Evolutionary conservation across 305 asterid species (phyloP), one percentile per base, ranked within the genome.

Genomic region (Rubia balearica): DNA sequence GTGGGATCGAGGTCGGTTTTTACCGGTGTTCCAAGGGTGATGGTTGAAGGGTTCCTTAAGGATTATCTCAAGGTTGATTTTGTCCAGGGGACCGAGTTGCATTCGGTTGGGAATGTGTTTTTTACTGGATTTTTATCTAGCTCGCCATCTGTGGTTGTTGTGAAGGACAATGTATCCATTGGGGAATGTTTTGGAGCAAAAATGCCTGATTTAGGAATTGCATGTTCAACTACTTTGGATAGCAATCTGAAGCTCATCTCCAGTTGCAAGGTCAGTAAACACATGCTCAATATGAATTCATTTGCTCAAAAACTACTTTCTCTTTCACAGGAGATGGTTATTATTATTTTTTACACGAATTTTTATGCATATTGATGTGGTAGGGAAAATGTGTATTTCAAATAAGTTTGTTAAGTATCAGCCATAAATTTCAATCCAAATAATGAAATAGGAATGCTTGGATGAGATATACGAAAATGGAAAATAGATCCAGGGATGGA

Each of bases 41-140:
- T 91, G 97, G 96, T 91, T 17, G 92, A 91, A 78, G 78, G 88
- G 12, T 91, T 91, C 69, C 70, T 89, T 11, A 89, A 83, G 42
- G 97, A 89, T 74, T 86, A 91, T 76, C 77, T 91, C 16, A 40
- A 77, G 33, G 91, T 87, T 57, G 90, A 89, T 56, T 19, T 64
- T 1, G 94, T 87, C 36, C 69, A 80, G 3, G 97, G 95, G 6
- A 82, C 97, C 0, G 97, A 91, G 81, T 74, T 91, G 79, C 87
- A 81, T 8, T 71, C 79, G 14, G 43, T 72, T 10, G 95, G 96
- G 11, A 49, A 40, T 8, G 19, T 61, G 11, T 87, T 59, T 73
- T 91, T 83, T 69, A 86, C 89, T 24, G 97, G 97, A 2, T 69
- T 91, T 12, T 65, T 86, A 1, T 70, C 85, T 0, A 10, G 61